Percentiles rank a stretch among this genome's conserved stretches.
Conservation (phyloP, 371 early-diverging fungal species). For the Umbelopsis sp. region DNA sequence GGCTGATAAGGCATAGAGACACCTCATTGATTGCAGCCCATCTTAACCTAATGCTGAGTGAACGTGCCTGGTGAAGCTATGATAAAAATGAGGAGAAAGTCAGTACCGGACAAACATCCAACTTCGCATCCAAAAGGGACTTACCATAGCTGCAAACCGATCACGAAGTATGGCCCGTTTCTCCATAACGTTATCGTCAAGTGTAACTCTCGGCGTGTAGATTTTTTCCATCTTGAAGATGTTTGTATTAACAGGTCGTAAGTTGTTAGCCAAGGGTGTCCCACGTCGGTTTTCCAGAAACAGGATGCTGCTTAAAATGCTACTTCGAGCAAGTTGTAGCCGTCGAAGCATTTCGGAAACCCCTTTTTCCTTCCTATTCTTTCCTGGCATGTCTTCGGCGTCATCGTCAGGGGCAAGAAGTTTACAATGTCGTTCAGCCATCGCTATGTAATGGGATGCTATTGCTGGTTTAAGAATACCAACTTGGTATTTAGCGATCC, state of each 20-base stretch:
- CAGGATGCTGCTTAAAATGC: constrained; percentile 24
- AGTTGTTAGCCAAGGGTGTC: constrained; percentile 24
- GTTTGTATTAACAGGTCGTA: neutral
- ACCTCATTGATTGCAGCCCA: constrained; percentile 12
- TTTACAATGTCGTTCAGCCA: constrained; percentile 37
- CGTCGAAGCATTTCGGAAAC: constrained; percentile 41
- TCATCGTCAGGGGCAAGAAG: constrained; percentile 24
- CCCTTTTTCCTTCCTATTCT: neutral
- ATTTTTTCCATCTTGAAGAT: too few relatives aligned
- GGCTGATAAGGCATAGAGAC: neutral
- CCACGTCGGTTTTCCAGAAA: constrained; percentile 30
- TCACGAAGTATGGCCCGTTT: constrained; percentile 9
- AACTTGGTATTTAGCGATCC: constrained; percentile 35
- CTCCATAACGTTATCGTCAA: neutral
- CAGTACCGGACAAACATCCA: neutral
- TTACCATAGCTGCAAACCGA: constrained; percentile 2
- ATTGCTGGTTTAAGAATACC: constrained; percentile 34
- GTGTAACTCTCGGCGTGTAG: neutral
- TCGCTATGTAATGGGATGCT: constrained; percentile 35
- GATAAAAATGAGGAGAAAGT: neutral
- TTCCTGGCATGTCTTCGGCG: neutral
- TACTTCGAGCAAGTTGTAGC: neutral
- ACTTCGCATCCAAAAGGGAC: neutral
- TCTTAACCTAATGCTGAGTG: neutral
- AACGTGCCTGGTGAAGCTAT: neutral